These are phyloP conservation scores for Trametes cinnabarina DNA, from an alignment of 768 basidiomycete species.

Conservation along the genomic window DNA sequence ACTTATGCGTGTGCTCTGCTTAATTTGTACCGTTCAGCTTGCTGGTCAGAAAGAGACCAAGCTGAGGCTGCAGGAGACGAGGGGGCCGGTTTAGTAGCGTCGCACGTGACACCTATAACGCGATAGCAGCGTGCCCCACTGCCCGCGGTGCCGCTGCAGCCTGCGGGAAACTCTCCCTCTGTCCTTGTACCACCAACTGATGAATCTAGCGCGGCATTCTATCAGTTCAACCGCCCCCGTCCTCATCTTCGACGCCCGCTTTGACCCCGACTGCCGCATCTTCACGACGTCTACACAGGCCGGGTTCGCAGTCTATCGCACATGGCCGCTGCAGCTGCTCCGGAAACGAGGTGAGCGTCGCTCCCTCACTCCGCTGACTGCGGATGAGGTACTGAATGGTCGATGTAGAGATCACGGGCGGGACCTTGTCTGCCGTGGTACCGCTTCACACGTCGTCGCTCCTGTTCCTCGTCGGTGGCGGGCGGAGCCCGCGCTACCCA, in stretches of 20 bases:
- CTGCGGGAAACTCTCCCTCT: not conserved
- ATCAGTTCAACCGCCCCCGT: slow-evolving; percentile 76
- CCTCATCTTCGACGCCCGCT: slow-evolving; percentile 72
- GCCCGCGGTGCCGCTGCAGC: slow-evolving; percentile 10
- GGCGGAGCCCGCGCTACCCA: slow-evolving; percentile 83
- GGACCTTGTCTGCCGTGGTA: slow-evolving; percentile 72
- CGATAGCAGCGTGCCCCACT: slow-evolving; percentile 10
- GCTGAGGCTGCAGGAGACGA: not conserved
- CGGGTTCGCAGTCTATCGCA: slow-evolving; percentile 80
- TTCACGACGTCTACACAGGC: slow-evolving; percentile 78
- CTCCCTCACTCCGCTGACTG: not conserved
- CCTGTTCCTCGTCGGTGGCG: slow-evolving; percentile 84
- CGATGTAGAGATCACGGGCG: slow-evolving; percentile 66
- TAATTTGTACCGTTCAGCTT: too few relatives aligned
- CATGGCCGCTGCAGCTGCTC: slow-evolving; percentile 72
- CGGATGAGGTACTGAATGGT: slow-evolving; percentile 18
- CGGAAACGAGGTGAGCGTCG: slow-evolving; percentile 71
- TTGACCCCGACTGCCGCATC: slow-evolving; percentile 77
- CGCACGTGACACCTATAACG: slow-evolving; percentile 18
- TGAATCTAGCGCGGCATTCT: slow-evolving; percentile 86
- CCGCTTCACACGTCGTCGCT: slow-evolving; percentile 82
- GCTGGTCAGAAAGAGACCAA: too few relatives aligned
- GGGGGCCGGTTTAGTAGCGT: slow-evolving; percentile 1
- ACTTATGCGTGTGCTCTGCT: not conserved
- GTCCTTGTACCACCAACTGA: slow-evolving; percentile 36